Base-by-base conservation (phyloP, 192 early-diverging fungal genomes). In the Umbelopsis ramanniana region DNA sequence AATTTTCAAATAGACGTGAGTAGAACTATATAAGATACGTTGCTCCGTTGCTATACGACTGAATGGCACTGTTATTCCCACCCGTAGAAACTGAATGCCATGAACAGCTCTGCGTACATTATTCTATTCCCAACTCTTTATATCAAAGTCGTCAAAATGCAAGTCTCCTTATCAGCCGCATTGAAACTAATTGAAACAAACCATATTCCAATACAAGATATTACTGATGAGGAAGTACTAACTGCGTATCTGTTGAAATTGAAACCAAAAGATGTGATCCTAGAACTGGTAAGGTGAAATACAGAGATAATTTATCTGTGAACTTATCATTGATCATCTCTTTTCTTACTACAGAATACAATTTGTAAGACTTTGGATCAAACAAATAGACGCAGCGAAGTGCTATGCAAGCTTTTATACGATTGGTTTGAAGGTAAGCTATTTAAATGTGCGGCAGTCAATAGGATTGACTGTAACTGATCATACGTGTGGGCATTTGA, bases 341-440 rank as follows among this genome's bases (percentile, higher is more conserved):
- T 40, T 40, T 40, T 40, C 38, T 2, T 43, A 5, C 40, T 50
- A 29, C 19, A 50, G 48, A 50, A 21, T 15, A 50, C 17, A 15
- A 19, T 50, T 1, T 8, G 17, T 6, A 50, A n/a, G 15, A 50
- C 9, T 6, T 19, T 50, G 48, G n/a, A 6, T 50, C 15, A 50
- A 50, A 15, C 17, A 19, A n/a, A 17, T 50, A 50, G n/a, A 1
- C 48, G 1, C 15, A 5, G 35, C 33, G 26, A 37, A 0, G 11
- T 37, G 15, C 57, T 37, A 14, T 33, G 29, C 2, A 63, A 33
- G 0, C 57, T 63, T 10, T 1, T 63, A 19, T 38, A 33, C 35
- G 29, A 35, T 7, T 63, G 57, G 57, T 63, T 63, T 35, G 33
- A 63, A 63, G 33, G 57, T 63, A 63, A 7, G 26, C 26, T 29